These are phyloP conservation scores for Phialemoniopsis sp. DNA, from an alignment of 2,329 filamentous ascomycete species.

Conservation along the genomic window DNA sequence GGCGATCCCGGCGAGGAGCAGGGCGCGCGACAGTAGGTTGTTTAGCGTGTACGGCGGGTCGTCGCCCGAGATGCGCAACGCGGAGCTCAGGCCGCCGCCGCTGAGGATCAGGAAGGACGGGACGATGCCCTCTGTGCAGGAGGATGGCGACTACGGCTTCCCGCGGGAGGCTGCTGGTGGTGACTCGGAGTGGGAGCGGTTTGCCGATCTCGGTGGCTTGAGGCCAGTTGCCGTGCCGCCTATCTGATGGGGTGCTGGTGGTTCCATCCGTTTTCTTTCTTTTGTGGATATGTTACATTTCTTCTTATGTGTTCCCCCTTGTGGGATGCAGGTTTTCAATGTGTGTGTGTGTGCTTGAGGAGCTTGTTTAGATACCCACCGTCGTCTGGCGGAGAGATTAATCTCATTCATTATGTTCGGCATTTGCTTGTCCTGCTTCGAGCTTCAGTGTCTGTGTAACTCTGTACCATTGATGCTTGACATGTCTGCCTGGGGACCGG, in stretches of 20 bases:
- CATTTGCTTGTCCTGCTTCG: not conserved
- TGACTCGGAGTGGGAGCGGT: slow-evolving; percentile 40
- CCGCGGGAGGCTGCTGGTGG: too few species aligned
- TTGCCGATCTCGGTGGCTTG: slow-evolving; percentile 36
- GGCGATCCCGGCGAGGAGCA: slow-evolving; percentile 4
- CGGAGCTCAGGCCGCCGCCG: not conserved
- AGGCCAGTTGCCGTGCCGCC: slow-evolving; percentile 12
- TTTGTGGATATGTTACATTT: too few species aligned
- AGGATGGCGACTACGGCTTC: too few species aligned
- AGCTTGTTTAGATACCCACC: too few species aligned
- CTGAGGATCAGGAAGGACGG: slow-evolving; percentile 29
- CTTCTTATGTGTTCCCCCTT: too few species aligned
- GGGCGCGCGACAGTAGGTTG: slow-evolving; percentile 4
- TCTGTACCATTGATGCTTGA: not conserved
- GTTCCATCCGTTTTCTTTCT: too few species aligned
- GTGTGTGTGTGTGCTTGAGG: too few species aligned
- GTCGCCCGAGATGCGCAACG: slow-evolving; percentile 7
- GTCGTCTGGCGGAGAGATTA: too few species aligned
- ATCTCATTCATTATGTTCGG: not conserved
- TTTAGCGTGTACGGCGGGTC: slow-evolving; percentile 10
- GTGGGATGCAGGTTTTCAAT: too few species aligned
- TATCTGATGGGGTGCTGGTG: too few species aligned
- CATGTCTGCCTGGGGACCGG: too few species aligned
- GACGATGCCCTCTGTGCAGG: slow-evolving; percentile 12
- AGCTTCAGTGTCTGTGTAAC: not conserved